A percentile compares a stretch with the other conserved stretches of the same genome.
Conservation (phyloP, 495 filamentous ascomycete species). For the Staphylotrichum longicolle region DNA sequence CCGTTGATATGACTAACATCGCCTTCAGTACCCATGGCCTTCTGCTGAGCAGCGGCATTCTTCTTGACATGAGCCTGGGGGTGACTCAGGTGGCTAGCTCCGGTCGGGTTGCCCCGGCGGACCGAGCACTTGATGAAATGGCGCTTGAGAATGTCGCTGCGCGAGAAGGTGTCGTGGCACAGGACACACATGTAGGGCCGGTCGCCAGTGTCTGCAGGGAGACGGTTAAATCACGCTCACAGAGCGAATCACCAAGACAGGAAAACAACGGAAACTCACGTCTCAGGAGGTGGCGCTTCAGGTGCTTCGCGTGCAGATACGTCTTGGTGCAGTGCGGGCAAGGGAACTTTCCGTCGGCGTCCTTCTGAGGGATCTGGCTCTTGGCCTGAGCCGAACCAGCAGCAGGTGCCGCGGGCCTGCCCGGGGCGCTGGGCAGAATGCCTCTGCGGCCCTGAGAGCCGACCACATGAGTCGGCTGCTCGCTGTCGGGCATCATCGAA, state of each 20-base stretch:
- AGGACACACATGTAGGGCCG: slow-evolving; percentile 95
- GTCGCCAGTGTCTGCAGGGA: slow-evolving; percentile 77
- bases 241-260: slow-evolving; percentile 6
- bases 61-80: slow-evolving; percentile 85
- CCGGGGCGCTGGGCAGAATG: slow-evolving; percentile 85
- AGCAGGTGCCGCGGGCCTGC: slow-evolving; percentile 64
- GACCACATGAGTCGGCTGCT: slow-evolving; percentile 81
- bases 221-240: slow-evolving; percentile 29
- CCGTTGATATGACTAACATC: slow-evolving; percentile 55
- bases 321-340: slow-evolving; percentile 97
- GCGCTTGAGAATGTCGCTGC: slow-evolving; percentile 96
- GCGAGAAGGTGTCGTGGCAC: slow-evolving; percentile 97
- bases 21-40: slow-evolving; percentile 44
- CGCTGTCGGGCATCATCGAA: slow-evolving; percentile 45
- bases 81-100: slow-evolving; percentile 86
- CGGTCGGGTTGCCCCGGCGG: slow-evolving; percentile 89
- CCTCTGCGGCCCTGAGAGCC: slow-evolving; percentile 88
- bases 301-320: slow-evolving; percentile 94
- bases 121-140: slow-evolving; percentile 99
- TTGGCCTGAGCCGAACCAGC: slow-evolving; percentile 64
- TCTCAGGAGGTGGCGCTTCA: slow-evolving; percentile 91
- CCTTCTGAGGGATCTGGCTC: slow-evolving; percentile 81
- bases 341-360: slow-evolving; percentile 94
- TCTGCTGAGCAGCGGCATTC: slow-evolving; percentile 58
- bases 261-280: slow-evolving; percentile 62